Evolutionary conservation across 2,329 filamentous ascomycete genomes (phyloP).

Genomic region (Pseudogymnoascus sp.): DNA sequence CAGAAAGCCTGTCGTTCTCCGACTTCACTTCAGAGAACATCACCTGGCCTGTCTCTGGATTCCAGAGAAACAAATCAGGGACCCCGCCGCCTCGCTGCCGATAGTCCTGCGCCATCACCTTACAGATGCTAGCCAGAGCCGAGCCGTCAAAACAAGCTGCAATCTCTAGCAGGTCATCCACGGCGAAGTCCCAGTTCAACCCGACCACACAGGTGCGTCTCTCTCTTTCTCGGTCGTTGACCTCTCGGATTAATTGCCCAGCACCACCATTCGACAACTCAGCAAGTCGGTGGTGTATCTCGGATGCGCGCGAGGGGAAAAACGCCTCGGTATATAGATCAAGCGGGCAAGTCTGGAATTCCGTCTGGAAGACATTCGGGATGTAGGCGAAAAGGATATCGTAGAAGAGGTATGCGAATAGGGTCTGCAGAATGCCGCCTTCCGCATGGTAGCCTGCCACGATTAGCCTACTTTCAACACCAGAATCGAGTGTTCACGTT

Average conservation of each 20-base stretch:
- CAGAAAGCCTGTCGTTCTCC: constrained; percentile 86
- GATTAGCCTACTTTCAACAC: not conserved
- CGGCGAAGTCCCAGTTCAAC: constrained; percentile 79
- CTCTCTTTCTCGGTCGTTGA: constrained; percentile 63
- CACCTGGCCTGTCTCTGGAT: constrained; percentile 22
- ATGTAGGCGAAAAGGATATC: constrained; percentile 90
- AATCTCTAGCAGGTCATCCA: constrained; percentile 73
- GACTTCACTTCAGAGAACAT: constrained; percentile 78
- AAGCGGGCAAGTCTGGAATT: constrained; percentile 87
- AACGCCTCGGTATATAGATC: constrained; percentile 92
- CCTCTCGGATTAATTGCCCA: constrained; percentile 54
- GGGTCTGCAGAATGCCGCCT: constrained; percentile 82
- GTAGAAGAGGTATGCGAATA: constrained; percentile 86
- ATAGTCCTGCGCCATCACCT: constrained; percentile 94
- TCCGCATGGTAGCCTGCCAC: constrained; percentile 65
- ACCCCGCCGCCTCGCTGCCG: constrained; percentile 77
- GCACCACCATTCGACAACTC: constrained; percentile 81
- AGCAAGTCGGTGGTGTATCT: constrained; percentile 81
- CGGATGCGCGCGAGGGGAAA: constrained; percentile 74
- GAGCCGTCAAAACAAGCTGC: constrained; percentile 70
- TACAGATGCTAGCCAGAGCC: constrained; percentile 77
- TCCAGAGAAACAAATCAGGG: constrained; percentile 88
- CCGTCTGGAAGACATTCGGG: constrained; percentile 94
- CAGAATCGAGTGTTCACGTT: not conserved
- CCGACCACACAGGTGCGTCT: constrained; percentile 80